Percentiles rank a stretch among this genome's conserved stretches.
These are phyloP conservation scores for Fusarium sp. DNA, from an alignment of 2,329 filamentous ascomycete species.

Conservation along the genomic window DNA sequence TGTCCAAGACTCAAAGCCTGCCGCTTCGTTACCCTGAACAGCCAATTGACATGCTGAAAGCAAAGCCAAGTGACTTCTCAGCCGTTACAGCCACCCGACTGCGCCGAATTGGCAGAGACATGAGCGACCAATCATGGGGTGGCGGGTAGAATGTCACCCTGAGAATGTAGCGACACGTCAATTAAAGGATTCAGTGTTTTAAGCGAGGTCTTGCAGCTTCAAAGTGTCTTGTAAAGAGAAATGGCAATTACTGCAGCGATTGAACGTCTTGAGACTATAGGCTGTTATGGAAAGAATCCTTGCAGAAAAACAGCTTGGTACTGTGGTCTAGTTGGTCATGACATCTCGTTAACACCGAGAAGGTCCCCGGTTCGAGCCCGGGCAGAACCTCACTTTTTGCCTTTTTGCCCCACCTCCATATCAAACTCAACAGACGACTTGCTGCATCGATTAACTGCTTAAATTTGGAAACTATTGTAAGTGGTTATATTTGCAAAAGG, in stretches of 20 bases:
- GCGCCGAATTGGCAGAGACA: not conserved
- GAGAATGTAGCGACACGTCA: not conserved
- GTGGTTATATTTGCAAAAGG: too few species aligned
- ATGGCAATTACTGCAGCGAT: too few species aligned
- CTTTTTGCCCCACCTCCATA: not conserved
- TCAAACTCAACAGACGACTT: too few species aligned
- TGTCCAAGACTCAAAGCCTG: not conserved
- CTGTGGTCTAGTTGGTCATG: not conserved
- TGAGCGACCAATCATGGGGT: accelerated
- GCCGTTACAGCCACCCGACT: not conserved
- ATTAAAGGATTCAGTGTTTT: not conserved
- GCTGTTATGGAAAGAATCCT: too few species aligned
- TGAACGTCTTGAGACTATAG: too few species aligned
- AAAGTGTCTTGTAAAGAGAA: too few species aligned
- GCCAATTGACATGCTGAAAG: not conserved
- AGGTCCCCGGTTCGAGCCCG: not conserved
- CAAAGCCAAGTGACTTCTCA: accelerated
- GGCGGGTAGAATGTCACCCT: not conserved
- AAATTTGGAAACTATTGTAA: too few species aligned
- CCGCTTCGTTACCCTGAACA: not conserved
- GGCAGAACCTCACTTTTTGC: not conserved
- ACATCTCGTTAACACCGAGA: not conserved
- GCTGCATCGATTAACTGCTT: too few species aligned
- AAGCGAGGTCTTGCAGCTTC: not conserved
- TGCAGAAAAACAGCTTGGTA: not conserved